Evolutionary conservation across 129 eudicot species (phyloP), one percentile per base, ranked within the genome.

Genomic region (Helichrysum umbraculigerum): DNA sequence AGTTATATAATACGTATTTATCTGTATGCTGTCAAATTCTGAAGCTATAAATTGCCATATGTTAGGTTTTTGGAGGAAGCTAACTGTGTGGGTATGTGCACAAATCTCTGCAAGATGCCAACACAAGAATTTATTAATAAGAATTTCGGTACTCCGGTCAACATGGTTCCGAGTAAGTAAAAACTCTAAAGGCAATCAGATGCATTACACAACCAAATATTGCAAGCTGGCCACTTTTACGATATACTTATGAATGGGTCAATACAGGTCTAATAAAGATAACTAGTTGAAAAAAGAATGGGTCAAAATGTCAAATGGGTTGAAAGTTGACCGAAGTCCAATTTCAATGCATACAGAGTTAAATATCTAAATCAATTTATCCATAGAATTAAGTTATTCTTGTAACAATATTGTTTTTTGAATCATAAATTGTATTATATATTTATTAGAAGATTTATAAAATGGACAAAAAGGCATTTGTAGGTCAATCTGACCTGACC

Each of bases 111-210:
- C 85, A 94, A 91, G 90, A 82, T 87, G 88, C 96, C 99, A 9
- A 87, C 96, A 19, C 99, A 94, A 85, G 77, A 81, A 73, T 94
- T 94, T 85, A 87, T 94, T 41, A 87, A 87, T 80, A 79, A 89
- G 44, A 82, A 86, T 6, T 78, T 94, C 15, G 96, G 97, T 61
- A 85, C 82, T 81, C 89, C 99, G 0, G 70, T 91, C 78, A 83
- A 86, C 83, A 87, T 94, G 97, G 99, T 94, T 60, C 99, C 99
- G 8, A 94, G 99, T 94, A 91, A 84, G 98, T 70, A 15, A 58
- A 22, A 57, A 1, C 64, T 69, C 70, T 44, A 58, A 28, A 59
- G 20, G 52, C 29, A 70, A 70, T 32, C 39, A 59, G 14, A 54
- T 41, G 51, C 60, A 69, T 59, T 33, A 59, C 70, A 58, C 75